These are phyloP conservation scores for Cutaneotrichosporon sp. DNA, from an alignment of 1,284 basidiomycete species.

Conservation along the genomic window DNA sequence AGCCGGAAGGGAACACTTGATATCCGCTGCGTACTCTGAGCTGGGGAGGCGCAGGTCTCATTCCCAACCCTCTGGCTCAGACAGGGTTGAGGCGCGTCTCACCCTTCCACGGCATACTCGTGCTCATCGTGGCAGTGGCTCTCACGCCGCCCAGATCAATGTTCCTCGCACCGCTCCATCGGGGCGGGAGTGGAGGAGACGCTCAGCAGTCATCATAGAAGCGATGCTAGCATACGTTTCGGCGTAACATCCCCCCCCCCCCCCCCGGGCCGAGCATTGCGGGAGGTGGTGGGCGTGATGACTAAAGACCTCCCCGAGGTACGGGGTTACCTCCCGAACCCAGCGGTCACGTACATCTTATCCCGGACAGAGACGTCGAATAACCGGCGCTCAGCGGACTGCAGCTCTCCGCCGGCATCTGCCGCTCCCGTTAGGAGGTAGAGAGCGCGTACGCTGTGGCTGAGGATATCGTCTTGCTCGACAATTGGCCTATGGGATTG, in stretches of 20 bases:
- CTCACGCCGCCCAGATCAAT: slow-evolving; percentile 30
- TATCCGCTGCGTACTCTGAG: slow-evolving; percentile 34
- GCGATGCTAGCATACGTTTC: slow-evolving; percentile 45
- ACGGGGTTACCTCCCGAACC: slow-evolving; percentile 39
- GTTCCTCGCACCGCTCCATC: slow-evolving; percentile 30
- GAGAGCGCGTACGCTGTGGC: slow-evolving; percentile 38
- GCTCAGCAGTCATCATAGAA: slow-evolving; percentile 42
- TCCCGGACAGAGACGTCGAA: slow-evolving; percentile 26
- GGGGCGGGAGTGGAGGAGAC: slow-evolving; percentile 32
- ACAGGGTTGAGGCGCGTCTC: slow-evolving; percentile 22
- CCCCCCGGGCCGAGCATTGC: slow-evolving; percentile 37
- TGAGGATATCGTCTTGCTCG: slow-evolving; percentile 34
- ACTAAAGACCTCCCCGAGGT: slow-evolving; percentile 39
- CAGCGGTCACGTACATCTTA: slow-evolving; percentile 44
- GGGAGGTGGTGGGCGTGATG: slow-evolving; percentile 32
- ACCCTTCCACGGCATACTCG: slow-evolving; percentile 41
- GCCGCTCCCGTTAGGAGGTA: slow-evolving; percentile 39
- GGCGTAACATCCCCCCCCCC: slow-evolving; percentile 43
- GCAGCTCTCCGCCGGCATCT: slow-evolving; percentile 34
- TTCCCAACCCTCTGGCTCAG: too few species aligned
- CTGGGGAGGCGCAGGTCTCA: too few species aligned
- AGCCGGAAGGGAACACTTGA: slow-evolving; percentile 23
- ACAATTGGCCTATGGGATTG: slow-evolving; percentile 36
- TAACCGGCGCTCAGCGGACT: slow-evolving; percentile 32
- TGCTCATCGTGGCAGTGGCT: slow-evolving; percentile 31